Evolutionary conservation across 148 eudicot species (phyloP).

Genomic region (Rhododendron molle): DNA sequence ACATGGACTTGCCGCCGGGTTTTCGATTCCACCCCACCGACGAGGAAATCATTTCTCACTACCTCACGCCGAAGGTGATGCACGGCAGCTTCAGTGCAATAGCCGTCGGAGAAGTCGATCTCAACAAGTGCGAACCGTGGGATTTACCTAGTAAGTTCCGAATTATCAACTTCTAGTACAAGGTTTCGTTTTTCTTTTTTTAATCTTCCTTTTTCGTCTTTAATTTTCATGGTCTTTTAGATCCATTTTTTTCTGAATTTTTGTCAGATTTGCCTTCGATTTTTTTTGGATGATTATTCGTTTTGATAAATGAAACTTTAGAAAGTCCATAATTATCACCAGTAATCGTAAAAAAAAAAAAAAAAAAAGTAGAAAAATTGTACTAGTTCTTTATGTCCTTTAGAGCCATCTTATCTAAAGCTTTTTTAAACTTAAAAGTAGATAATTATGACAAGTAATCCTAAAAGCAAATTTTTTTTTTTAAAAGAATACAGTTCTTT

Average conservation of each 20-base stretch:
- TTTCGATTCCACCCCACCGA: constrained; percentile 40
- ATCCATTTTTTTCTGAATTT: not conserved
- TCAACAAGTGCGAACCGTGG: constrained; percentile 45
- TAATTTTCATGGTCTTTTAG: not conserved
- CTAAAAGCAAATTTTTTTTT: not conserved
- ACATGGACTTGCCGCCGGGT: constrained; percentile 36
- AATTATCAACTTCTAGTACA: not conserved
- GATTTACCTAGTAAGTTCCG: constrained; percentile 32
- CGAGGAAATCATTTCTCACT: constrained; percentile 32
- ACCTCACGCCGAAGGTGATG: constrained; percentile 26
- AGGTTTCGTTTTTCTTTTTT: not conserved
- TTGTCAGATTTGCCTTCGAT: not conserved
- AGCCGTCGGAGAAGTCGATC: constrained; percentile 39
- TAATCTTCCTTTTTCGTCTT: not conserved
- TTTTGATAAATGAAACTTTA: not conserved
- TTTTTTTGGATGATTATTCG: not conserved
- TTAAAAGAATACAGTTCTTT: not conserved
- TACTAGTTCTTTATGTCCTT: not conserved
- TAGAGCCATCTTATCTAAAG: not conserved
- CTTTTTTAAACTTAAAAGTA: not conserved
- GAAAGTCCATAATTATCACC: not conserved
- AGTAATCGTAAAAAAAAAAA: not conserved
- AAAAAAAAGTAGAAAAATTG: not conserved
- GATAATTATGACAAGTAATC: not conserved
- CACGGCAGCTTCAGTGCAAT: constrained; percentile 22